phyloP scores from a whole-genome alignment of 2,329 filamentous ascomycete species.

The Paraconiothyrium brasiliense region DNA sequence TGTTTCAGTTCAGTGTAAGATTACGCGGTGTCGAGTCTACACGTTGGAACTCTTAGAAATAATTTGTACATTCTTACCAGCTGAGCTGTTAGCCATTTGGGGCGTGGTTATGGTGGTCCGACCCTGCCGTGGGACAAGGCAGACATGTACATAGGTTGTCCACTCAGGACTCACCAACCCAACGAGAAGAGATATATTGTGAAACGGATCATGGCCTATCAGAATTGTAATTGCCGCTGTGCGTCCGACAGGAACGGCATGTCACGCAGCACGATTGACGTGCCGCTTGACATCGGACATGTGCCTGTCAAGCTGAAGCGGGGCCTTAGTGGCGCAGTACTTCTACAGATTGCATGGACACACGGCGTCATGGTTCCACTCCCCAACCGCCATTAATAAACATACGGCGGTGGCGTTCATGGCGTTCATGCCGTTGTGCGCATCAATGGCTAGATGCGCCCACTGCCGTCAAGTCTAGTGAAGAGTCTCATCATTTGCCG shows the following conservation, averaged over 20 bases:
- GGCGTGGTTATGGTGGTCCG: not conserved
- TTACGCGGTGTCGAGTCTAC: not conserved
- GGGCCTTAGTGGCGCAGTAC: not conserved
- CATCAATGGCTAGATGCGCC: not conserved
- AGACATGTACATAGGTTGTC: conserved; percentile 1
- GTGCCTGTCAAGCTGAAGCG: not conserved
- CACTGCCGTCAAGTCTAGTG: not conserved
- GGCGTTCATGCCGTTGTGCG: not conserved
- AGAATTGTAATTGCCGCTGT: not conserved
- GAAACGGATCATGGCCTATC: not conserved
- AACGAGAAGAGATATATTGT: not conserved
- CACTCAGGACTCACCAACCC: not conserved
- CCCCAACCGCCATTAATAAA: not conserved
- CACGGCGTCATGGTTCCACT: not conserved
- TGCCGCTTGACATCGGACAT: not conserved
- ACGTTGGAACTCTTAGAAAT: not conserved
- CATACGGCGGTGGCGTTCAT: conserved; percentile 3
- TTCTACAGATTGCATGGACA: not conserved
- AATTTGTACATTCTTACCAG: not conserved
- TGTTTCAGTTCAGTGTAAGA: not conserved
- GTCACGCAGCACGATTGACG: not conserved
- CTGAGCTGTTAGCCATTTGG: not conserved
- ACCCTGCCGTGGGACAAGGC: not conserved
- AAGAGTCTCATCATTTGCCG: not conserved
- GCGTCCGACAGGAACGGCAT: no score